Evolutionary conservation across 2,329 filamentous ascomycete species (phyloP), one percentile per base, ranked within the genome.

Genomic region (Didymella keratinophila): DNA sequence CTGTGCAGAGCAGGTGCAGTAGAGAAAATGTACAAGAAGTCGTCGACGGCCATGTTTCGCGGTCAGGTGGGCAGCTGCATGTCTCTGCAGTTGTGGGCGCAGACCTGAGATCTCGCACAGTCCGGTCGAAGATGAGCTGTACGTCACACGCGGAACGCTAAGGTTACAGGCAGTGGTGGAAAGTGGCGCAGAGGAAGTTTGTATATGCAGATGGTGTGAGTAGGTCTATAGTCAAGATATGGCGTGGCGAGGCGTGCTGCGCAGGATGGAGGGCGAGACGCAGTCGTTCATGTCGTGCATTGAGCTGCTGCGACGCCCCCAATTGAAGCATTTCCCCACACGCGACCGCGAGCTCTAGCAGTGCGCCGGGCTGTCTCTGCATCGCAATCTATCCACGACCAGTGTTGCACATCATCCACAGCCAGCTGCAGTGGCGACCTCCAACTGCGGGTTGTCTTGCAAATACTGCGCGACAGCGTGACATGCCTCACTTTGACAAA

Each of bases 21-120:
- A 20, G 18, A 20, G 25, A 41, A 43, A 8, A 63, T 70, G n/a
- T 39, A 75, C 74, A 76, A 57, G 46, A 72, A 76, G 62, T 76
- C 75, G 61, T 77, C 75, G 56, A 77, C 75, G 48, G 75, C 75
- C 75, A 78, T 78, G 62, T 57, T 75, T 62, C 62, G 65, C 55
- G 60, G 60, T 71, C 62, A 71, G 61, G 61, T 60, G 51, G 65
- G 55, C 62, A 60, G 65, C 61, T 57, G 70, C 72, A 74, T 76
- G 63, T 69, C 66, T 63, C 61, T 58, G 64, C 44, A 37, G 56
- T 42, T 36, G 61, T 30, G 55, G 63, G 51, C 43, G 63, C 53
- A 39, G 36, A 39, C n/a, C 18, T 20, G 36, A 20, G 18, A 39
- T 39, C 36, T 20, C 36, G 20, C 36, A 39, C 36, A 39, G 36